These are phyloP conservation scores for Candida cerambycidarum DNA, from an alignment of 805 yeast genomes.

Conservation along the genomic window DNA sequence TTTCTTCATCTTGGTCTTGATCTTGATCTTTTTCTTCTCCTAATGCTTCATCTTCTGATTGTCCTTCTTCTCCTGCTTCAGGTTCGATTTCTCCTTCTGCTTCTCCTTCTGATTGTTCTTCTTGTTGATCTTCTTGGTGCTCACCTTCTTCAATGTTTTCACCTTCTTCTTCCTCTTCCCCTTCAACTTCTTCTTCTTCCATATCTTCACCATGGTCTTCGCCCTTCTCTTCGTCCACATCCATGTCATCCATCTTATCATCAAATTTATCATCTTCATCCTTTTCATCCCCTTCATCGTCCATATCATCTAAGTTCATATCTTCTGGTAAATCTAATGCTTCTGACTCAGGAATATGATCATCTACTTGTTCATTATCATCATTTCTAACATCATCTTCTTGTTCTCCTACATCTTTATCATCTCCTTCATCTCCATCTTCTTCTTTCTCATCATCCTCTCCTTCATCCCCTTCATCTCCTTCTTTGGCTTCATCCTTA, in stretches of 20 bases:
- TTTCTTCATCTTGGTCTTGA: conserved; percentile 36
- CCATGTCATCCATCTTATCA: conserved; percentile 24
- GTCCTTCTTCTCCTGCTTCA: conserved; percentile 12
- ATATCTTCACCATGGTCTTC: conserved; percentile 21
- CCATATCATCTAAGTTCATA: conserved; percentile 81
- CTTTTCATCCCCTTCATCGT: conserved; percentile 41
- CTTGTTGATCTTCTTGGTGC: conserved; percentile 30
- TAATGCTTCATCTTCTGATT: conserved; percentile 33
- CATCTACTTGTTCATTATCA: conserved; percentile 67
- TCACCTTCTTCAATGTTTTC: conserved; percentile 41
- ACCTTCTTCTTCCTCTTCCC: conserved; percentile 19
- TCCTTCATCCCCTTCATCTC: conserved; percentile 41
- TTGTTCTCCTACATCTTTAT: conserved; percentile 78
- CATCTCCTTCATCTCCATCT: conserved; percentile 54
- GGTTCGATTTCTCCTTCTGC: conserved; percentile 25
- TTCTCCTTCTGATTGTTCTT: conserved; percentile 26
- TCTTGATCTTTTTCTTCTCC: conserved; percentile 28
- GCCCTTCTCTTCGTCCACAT: conserved; percentile 19
- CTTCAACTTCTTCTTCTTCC: conserved; percentile 27
- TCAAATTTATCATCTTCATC: conserved; percentile 30
- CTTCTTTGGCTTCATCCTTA: conserved; percentile 33
- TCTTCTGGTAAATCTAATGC: conserved; percentile 91
- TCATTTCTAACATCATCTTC: conserved; percentile 75
- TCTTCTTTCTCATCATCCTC: conserved; percentile 48
- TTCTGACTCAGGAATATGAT: conserved; percentile 78